These are phyloP conservation scores for Sugiyamaella japonica DNA, from an alignment of 1,139 yeast genomes.

Conservation along the genomic window DNA sequence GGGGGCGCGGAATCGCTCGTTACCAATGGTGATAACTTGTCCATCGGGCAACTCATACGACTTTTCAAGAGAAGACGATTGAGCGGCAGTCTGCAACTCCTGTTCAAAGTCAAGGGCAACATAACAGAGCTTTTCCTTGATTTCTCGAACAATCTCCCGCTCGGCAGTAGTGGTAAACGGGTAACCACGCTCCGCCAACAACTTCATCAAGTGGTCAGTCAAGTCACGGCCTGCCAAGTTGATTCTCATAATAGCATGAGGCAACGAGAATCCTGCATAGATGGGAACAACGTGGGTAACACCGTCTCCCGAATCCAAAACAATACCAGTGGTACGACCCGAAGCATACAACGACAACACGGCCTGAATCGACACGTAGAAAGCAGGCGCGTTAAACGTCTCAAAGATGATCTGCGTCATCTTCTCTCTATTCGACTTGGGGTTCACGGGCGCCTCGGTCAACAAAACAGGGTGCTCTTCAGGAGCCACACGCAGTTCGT, in stretches of 20 bases:
- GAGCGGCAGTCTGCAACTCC: slow-evolving; percentile 98
- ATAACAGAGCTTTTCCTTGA: slow-evolving; percentile 98
- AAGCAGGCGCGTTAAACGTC: slow-evolving; percentile 98
- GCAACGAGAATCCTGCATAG: slow-evolving; percentile 99
- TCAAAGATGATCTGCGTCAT: slow-evolving; percentile 99
- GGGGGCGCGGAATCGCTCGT: slow-evolving; percentile 99
- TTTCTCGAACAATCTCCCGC: slow-evolving; percentile 99
- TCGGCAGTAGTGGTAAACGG: slow-evolving; percentile 98
- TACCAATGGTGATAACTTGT: slow-evolving; percentile 98
- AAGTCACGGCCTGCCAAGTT: slow-evolving; percentile 99
- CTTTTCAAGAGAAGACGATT: slow-evolving; percentile 97
- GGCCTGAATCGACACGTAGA: slow-evolving; percentile 98
- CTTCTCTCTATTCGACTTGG: slow-evolving; percentile 98
- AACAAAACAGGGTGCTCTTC: slow-evolving; percentile 98
- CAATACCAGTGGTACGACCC: slow-evolving; percentile 99
- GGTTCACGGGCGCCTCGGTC: slow-evolving; percentile 99
- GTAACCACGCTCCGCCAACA: slow-evolving; percentile 98
- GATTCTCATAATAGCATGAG: slow-evolving; percentile 98
- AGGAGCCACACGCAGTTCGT: slow-evolving; percentile 97
- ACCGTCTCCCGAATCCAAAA: slow-evolving; percentile 99
- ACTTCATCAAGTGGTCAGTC: slow-evolving; percentile 98
- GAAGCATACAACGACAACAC: slow-evolving; percentile 97
- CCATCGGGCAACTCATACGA: slow-evolving; percentile 99
- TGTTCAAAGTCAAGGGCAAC: slow-evolving; percentile 96
- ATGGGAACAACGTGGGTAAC: slow-evolving; percentile 99